Conservation (phyloP, 2,329 filamentous ascomycete genomes). For the Colletotrichum agaves region DNA sequence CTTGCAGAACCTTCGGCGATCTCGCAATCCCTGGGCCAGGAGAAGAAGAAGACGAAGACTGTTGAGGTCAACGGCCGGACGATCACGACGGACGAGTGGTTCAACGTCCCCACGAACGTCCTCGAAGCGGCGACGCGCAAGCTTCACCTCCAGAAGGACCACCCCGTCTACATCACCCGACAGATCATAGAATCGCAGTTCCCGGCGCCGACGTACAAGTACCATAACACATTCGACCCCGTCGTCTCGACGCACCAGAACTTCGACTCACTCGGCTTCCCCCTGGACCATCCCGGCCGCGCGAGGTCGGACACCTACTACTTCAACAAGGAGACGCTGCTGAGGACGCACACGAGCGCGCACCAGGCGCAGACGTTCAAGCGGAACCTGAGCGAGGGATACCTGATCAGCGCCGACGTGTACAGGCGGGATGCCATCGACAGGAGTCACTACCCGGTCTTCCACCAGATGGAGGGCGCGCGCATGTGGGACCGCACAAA, state of each 20-base stretch:
- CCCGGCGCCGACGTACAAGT: constrained; percentile 75
- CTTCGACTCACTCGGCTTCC: constrained; percentile 97
- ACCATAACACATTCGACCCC: constrained; percentile 83
- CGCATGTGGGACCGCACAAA: constrained; percentile 83
- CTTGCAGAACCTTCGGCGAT: constrained; percentile 13
- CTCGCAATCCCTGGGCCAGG: constrained; percentile 27
- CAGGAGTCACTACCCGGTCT: constrained; percentile 93
- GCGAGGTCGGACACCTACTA: constrained; percentile 95
- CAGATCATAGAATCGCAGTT: constrained; percentile 94
- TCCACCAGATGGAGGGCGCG: constrained; percentile 99
- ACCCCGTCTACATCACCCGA: constrained; percentile 90
- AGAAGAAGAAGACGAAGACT: constrained; percentile 41
- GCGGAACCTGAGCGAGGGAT: constrained; percentile 78
- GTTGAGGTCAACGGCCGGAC: constrained; percentile 70
- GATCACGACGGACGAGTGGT: constrained; percentile 82
- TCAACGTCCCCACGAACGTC: constrained; percentile 83
- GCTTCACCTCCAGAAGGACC: constrained; percentile 90
- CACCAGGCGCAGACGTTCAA: constrained; percentile 89
- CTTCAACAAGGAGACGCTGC: constrained; percentile 82
- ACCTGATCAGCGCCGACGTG: constrained; percentile 92
- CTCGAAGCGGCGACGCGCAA: constrained; percentile 77
- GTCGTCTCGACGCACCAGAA: constrained; percentile 88
- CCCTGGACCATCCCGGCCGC: constrained; percentile 86
- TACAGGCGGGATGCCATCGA: constrained; percentile 96
- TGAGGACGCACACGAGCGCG: constrained; percentile 94